Base-by-base conservation (phyloP, 345 rosid genomes). In the Schrenkiella parvula region DNA sequence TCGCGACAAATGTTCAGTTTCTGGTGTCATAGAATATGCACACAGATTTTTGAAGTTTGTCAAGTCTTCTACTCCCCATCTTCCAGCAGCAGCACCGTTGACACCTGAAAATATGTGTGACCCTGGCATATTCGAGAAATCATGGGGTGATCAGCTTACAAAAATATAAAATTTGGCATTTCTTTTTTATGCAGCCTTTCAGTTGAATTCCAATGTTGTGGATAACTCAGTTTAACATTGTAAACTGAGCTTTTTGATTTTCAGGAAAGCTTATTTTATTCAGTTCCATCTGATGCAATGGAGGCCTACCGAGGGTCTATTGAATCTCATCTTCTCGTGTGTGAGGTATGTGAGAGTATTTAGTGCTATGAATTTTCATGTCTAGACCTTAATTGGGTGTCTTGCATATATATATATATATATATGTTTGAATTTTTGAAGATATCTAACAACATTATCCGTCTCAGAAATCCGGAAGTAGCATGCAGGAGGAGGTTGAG, bases 181-280 rank as follows among this genome's bases (percentile, higher is more conserved):
- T 61, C 50, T 52, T 22, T 51, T 50, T 66, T 61, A 48, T 17
- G 64, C 50, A 43, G 57, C 31, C 48, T 73, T 52, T 74, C 55
- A 42, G 29, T 65, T 65, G 35, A 65, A 60, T 32, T 19, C 19
- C 29, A 31, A 2, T 68, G 61, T 32, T 42, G 57, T 60, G 41
- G 69, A 34, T 51, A 60, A 5, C 57, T 60, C 43, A 22, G 31
- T 43, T 21, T 9, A n/a, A 10, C 8, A 21, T 61, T 68, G 50
- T 73, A 42, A 31, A 46, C 51, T 74, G 29, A 48, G 48, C 19
- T 54, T 73, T 66, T 54, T 68, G 51, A n/a, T 56, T 79, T 77
- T 70, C 93, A 95, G 99, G 98, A 88, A 82, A 89, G 89, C 84
- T 83, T 95, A 51, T 95, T 91, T 79, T 88, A 89, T 77, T 89